A percentile compares a stretch with the other conserved stretches of the same genome.
These are phyloP conservation scores for Litsea cubeba DNA, from an alignment of 164 flowering plant genomes.

Conservation along the genomic window DNA sequence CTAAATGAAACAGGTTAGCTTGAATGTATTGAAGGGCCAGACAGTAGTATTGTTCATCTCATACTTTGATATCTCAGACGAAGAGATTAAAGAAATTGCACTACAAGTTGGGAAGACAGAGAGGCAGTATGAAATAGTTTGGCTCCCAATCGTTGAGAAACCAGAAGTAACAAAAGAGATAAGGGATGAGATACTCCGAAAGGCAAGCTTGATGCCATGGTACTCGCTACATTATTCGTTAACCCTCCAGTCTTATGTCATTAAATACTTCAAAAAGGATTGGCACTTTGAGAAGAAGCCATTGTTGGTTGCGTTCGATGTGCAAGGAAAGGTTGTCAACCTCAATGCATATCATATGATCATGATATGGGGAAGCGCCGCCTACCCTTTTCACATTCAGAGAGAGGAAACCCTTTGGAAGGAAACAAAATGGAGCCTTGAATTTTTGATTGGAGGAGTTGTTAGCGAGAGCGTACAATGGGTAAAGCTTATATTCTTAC, in stretches of 20 bases:
- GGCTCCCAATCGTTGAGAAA: constrained; percentile 68
- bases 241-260: constrained; percentile 32
- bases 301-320: constrained; percentile 31
- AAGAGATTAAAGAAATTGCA: constrained; percentile 33
- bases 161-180: constrained; percentile 12
- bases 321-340: constrained; percentile 22
- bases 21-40: constrained; percentile 61
- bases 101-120: constrained; percentile 34
- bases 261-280: constrained; percentile 15
- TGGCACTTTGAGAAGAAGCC: constrained; percentile 29
- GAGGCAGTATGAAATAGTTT: constrained; percentile 65
- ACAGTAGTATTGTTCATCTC: constrained; percentile 67
- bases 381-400: constrained; percentile 28
- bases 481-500: constrained; percentile 17
- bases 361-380: constrained; percentile 33
- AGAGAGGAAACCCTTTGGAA: constrained; percentile 31
- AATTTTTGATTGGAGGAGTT: constrained; percentile 28
- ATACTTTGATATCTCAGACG: constrained; percentile 53
- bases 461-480: constrained; percentile 20
- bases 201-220: constrained; percentile 55
- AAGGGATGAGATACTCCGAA: too few species aligned
- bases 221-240: constrained; percentile 46
- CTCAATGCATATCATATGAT: constrained; percentile 32
- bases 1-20: constrained; percentile 33
- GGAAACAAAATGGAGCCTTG: constrained; percentile 27